These are phyloP conservation scores for Novymonas esmeraldas DNA, from an alignment of 208 protist species.

Conservation along the genomic window DNA sequence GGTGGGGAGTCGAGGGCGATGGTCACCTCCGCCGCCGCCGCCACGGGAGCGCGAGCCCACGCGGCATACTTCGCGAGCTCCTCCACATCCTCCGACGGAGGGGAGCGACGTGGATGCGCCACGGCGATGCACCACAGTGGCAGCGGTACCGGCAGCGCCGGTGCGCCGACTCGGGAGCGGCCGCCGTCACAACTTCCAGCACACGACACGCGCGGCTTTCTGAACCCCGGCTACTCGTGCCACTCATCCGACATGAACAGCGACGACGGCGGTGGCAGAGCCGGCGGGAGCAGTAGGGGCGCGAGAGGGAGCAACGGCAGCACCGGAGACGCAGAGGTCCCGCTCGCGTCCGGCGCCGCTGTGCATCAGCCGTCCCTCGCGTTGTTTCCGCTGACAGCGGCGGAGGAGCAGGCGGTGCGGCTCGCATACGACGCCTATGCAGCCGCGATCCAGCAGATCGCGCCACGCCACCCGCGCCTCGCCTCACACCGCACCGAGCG, in stretches of 20 bases:
- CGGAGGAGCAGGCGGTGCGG: constrained; percentile 4
- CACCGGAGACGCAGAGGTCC: not conserved
- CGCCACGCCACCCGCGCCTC: not conserved
- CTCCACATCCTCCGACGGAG: not conserved
- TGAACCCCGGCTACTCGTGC: constrained; percentile 19
- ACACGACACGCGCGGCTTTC: constrained; percentile 28
- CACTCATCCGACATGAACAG: not conserved
- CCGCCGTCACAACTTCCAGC: not conserved
- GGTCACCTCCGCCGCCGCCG: not conserved
- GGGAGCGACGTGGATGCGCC: too few relatives aligned
- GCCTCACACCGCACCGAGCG: not conserved
- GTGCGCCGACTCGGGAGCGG: not conserved
- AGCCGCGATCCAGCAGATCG: not conserved
- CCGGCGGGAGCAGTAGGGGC: not conserved
- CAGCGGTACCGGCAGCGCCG: not conserved
- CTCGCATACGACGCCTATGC: constrained; percentile 5
- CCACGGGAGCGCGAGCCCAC: not conserved
- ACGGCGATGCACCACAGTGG: not conserved
- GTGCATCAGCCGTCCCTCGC: not conserved
- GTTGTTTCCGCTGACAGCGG: constrained; percentile 3
- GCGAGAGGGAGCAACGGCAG: not conserved
- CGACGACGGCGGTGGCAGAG: not conserved
- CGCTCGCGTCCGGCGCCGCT: not conserved
- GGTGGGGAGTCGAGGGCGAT: too few relatives aligned
- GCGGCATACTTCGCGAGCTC: constrained; percentile 5